Base-by-base conservation (phyloP, 208 protist genomes). In the Tritrichomonas foetus region DNA sequence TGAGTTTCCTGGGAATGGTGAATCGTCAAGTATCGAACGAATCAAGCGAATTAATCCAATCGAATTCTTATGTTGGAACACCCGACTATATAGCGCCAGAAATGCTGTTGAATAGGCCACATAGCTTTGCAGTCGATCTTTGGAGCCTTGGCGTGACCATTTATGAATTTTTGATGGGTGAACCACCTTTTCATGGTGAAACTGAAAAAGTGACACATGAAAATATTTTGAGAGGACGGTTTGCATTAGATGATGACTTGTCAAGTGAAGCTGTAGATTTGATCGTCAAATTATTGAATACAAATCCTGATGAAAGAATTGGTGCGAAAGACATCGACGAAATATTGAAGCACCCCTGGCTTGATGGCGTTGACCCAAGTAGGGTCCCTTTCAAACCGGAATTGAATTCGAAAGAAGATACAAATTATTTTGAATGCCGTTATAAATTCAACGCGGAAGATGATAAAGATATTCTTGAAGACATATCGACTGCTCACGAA, bases 71-170 rank as follows among this genome's bases (percentile, higher is more conserved):
- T 22, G 78, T 89, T 57, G 78, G 78, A 33, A 89, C 78, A 61
- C 78, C 78, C 8, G 78, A 89, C 36, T 89, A 89, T 39, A 89
- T 89, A 27, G 78, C 78, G 20, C 78, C 78, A 53, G 78, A 89
- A 57, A 89, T 89, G 0, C 22, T 89, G 0, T 5, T 89, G 0
- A 89, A 89, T 36, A 44, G 41, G 47, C 78, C 41, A 39, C 78
- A 89, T 57, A 61, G n/a, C 13, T 89, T 89, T 47, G 47, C 47
- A 25, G 78, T 49, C 5, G 78, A 89, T 61, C 44, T n/a, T 53
- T 89, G 78, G 78, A 57, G 47, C 1, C 27, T 89, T 1, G 78
- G 78, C 5, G 78, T 89, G 3, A 61, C 57, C 20, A 50, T 57
- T 57, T 89, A 89, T 36, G 78, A 89, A n/a, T n/a, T 89, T 3